Percentiles rank a stretch among this genome's conserved stretches.
Evolutionary conservation across 306 rosid species (phyloP).

Genomic region (Acmispon strigosus): DNA sequence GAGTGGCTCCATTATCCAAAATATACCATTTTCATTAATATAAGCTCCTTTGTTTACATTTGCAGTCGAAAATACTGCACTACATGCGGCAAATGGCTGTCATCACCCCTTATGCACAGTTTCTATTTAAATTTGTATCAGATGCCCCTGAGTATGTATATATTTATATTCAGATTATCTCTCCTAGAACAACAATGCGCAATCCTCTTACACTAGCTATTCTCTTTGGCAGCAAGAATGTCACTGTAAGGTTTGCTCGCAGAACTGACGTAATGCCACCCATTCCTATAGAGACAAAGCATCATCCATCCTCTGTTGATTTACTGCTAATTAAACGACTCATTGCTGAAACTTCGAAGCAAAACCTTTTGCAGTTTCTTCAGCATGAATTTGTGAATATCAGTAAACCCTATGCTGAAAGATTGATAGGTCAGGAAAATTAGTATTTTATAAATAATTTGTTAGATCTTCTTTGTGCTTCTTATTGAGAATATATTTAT

Average conservation of each 20-base stretch:
- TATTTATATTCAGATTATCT: constrained; percentile 20
- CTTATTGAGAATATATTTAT: not conserved
- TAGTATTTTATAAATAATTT: not conserved
- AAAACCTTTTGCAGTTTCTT: constrained; percentile 82
- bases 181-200: not conserved
- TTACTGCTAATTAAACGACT: constrained; percentile 84
- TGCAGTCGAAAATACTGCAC: constrained; percentile 92
- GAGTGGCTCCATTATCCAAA: not conserved
- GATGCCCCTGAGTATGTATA: constrained; percentile 72
- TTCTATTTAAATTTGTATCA: constrained; percentile 74
- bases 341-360: constrained; percentile 76
- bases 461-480: not conserved
- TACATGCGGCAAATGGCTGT: constrained; percentile 89
- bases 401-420: constrained; percentile 78
- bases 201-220: constrained; percentile 18
- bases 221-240: constrained; percentile 64
- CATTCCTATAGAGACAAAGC: constrained; percentile 88
- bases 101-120: constrained; percentile 47
- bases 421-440: constrained; percentile 66
- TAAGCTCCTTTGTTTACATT: constrained; percentile 23
- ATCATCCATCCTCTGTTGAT: constrained; percentile 93
- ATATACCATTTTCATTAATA: constrained; percentile 2
- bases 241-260: constrained; percentile 77
- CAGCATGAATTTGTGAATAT: constrained; percentile 91
- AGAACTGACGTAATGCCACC: constrained; percentile 99